Evolutionary conservation across 2,329 filamentous ascomycete genomes (phyloP).

Genomic region (Trichoderma semiorbis): DNA sequence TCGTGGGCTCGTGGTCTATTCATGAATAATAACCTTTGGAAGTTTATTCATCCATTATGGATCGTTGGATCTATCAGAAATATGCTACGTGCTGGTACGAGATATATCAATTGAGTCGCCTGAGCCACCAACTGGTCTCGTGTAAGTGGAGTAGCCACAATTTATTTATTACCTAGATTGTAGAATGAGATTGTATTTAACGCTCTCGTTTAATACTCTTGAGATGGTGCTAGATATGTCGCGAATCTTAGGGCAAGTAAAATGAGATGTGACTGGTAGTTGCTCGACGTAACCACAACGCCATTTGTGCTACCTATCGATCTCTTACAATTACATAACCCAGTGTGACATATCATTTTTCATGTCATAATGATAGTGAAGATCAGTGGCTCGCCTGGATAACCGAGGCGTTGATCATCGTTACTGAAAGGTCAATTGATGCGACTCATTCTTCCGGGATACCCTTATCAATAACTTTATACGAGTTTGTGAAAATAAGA

Average conservation of each 20-base stretch:
- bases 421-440: background rate
- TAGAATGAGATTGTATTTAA: background rate
- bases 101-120: background rate
- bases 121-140: accelerated
- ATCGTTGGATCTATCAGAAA: no score
- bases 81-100: background rate
- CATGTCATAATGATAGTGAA: background rate
- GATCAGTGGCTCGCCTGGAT: background rate
- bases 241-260: background rate
- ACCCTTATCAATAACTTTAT: background rate
- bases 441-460: background rate
- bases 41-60: no score
- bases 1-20: background rate
- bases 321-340: background rate
- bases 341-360: background rate
- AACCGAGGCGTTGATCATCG: background rate
- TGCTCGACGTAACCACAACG: background rate
- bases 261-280: background rate
- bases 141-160: accelerated
- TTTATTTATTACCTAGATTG: background rate
- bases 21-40: background rate
- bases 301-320: background rate
- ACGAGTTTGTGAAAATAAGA: background rate
- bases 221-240: background rate
- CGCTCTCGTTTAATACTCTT: background rate